Evolutionary conservation across 441 rosid species (phyloP).

Genomic region (Pelargonium citronellum): DNA sequence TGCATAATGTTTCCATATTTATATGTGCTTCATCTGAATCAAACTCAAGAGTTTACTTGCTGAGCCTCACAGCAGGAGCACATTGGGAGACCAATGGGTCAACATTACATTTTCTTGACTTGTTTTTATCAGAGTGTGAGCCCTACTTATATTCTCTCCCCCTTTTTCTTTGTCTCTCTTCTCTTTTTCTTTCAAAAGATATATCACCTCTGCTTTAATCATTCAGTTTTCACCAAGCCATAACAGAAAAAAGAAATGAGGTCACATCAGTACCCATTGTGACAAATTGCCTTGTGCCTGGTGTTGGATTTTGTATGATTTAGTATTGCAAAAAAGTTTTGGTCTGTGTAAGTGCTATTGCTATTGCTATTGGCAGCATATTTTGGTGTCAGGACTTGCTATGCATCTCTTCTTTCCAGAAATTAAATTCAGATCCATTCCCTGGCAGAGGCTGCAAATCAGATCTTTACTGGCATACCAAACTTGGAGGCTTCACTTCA

Average conservation of each 20-base stretch:
- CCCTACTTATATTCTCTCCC: constrained; percentile 9
- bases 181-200: constrained; percentile 8
- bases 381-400: constrained; percentile 1
- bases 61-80: not conserved
- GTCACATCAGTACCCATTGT: not conserved
- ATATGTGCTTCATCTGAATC: not conserved
- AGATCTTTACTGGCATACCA: constrained; percentile 16
- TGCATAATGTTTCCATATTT: not conserved
- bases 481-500: constrained; percentile 13
- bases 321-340: not conserved
- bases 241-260: not conserved
- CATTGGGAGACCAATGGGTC: constrained; percentile 7
- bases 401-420: not conserved
- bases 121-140: constrained; percentile 18
- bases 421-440: too few relatives aligned
- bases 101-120: constrained; percentile 5
- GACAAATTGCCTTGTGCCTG: constrained; percentile 7
- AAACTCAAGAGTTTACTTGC: not conserved
- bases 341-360: not conserved
- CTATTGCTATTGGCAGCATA: not conserved
- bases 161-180: not conserved
- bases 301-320: not conserved
- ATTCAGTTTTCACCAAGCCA: not conserved
- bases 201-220: not conserved
- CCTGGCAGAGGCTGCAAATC: not conserved